Percentiles rank a stretch among this genome's conserved stretches.
These are phyloP conservation scores for Botrytis aclada DNA, from an alignment of 2,329 filamentous ascomycete genomes.

Conservation along the genomic window DNA sequence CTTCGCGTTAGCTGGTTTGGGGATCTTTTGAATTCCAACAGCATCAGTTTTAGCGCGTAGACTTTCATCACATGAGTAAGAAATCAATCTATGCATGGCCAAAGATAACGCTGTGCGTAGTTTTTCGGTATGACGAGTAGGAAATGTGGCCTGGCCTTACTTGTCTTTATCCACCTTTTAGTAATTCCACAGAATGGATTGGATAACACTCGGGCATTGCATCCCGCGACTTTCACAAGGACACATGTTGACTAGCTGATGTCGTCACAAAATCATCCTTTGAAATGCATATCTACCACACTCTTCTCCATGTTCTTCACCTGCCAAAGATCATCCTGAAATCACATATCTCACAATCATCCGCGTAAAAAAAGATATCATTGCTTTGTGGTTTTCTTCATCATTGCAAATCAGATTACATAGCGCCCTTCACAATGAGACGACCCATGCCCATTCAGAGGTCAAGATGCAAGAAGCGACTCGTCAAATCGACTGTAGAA, in stretches of 20 bases:
- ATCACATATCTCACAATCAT: conserved; percentile 6
- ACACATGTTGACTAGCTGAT: background rate
- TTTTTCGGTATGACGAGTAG: too few relatives aligned
- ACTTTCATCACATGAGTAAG: background rate
- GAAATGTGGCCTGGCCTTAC: background rate
- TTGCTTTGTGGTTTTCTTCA: conserved; percentile 39
- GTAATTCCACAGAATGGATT: background rate
- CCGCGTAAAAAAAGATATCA: conserved; percentile 16
- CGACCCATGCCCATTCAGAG: conserved; percentile 58
- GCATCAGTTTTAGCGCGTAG: background rate
- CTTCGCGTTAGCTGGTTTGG: background rate
- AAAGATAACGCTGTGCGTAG: background rate
- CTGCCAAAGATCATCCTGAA: conserved; percentile 9
- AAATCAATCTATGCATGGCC: background rate
- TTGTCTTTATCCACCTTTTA: background rate
- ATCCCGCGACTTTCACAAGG: background rate
- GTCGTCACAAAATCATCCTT: conserved; percentile 3
- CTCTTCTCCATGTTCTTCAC: background rate
- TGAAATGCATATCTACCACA: background rate
- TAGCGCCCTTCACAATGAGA: conserved; percentile 41
- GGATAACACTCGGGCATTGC: background rate
- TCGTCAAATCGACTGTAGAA: conserved; percentile 47
- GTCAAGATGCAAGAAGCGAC: conserved; percentile 62
- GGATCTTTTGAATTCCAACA: background rate
- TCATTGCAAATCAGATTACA: conserved; percentile 41